Evolutionary conservation across 176 grass and related monocot species (phyloP).

Genomic region (Dendrocalamus sinicus): DNA sequence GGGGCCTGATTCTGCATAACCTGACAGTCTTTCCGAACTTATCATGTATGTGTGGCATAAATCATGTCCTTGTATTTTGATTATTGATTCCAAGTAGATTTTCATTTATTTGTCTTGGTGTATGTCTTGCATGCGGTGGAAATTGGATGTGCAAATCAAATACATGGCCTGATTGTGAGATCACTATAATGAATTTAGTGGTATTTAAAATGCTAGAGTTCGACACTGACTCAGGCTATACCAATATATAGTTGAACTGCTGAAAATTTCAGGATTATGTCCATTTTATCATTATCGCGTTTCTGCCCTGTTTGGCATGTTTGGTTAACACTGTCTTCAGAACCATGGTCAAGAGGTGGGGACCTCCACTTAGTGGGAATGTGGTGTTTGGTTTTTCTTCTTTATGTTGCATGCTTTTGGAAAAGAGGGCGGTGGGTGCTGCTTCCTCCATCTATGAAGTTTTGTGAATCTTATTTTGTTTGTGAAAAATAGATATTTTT

Average conservation of each 20-base stretch:
- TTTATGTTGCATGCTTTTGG: conserved; percentile 6
- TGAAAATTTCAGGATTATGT: conserved; percentile 4
- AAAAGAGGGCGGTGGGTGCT: background rate
- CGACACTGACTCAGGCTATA: background rate
- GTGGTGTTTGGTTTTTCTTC: conserved; percentile 13
- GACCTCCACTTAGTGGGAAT: conserved; percentile 31
- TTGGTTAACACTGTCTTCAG: conserved; percentile 8
- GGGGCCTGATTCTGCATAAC: background rate
- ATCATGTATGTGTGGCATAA: background rate
- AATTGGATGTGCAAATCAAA: background rate
- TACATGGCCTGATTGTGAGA: conserved; percentile 2
- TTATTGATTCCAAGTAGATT: background rate
- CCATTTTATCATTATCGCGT: background rate
- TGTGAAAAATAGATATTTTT: background rate
- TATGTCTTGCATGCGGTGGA: background rate
- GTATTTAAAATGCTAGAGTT: conserved; percentile 21
- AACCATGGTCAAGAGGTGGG: conserved; percentile 26
- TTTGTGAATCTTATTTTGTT: conserved; percentile 21
- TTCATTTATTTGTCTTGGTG: background rate
- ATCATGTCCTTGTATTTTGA: background rate
- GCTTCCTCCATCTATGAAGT: background rate
- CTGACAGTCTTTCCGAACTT: background rate
- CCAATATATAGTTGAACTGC: background rate
- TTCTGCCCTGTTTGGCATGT: conserved; percentile 1
- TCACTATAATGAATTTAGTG: background rate